Conservation (phyloP, 1,139 yeast species). For the Debaryomyces psychrophilus region DNA sequence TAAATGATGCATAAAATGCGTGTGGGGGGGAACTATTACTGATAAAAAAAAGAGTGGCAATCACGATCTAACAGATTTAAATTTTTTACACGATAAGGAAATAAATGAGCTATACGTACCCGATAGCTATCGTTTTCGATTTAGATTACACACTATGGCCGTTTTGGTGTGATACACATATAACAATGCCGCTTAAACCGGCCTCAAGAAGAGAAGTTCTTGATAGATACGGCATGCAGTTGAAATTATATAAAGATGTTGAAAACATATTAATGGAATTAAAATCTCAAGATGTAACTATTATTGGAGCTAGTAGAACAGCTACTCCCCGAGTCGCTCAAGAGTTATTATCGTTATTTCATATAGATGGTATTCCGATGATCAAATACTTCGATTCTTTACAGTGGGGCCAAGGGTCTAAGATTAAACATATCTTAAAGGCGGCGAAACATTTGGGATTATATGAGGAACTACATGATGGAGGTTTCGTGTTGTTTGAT, state of each 20-base stretch:
- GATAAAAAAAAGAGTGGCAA: conserved; percentile 7
- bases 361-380: conserved; percentile 52
- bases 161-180: conserved; percentile 69
- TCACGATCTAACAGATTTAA: not conserved
- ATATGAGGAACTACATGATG: conserved; percentile 43
- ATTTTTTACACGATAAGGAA: not conserved
- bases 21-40: conserved; percentile 1
- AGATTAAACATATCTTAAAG: conserved; percentile 56
- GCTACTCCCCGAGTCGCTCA: conserved; percentile 65
- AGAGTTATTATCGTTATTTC: conserved; percentile 51
- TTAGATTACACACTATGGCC: conserved; percentile 81
- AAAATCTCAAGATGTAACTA: conserved; percentile 41
- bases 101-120: conserved; percentile 33
- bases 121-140: conserved; percentile 70
- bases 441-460: conserved; percentile 46
- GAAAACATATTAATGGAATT: conserved; percentile 54
- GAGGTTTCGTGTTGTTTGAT: conserved; percentile 65
- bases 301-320: conserved; percentile 72
- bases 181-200: conserved; percentile 48
- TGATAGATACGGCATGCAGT: conserved; percentile 52
- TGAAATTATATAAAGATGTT: conserved; percentile 64
- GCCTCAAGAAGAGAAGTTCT: conserved; percentile 26
- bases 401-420: conserved; percentile 73
- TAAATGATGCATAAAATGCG: conserved; percentile 6
- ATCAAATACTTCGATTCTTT: conserved; percentile 51